phyloP scores from a whole-genome alignment of 148 eudicot species.

The Camellia sinensis region DNA sequence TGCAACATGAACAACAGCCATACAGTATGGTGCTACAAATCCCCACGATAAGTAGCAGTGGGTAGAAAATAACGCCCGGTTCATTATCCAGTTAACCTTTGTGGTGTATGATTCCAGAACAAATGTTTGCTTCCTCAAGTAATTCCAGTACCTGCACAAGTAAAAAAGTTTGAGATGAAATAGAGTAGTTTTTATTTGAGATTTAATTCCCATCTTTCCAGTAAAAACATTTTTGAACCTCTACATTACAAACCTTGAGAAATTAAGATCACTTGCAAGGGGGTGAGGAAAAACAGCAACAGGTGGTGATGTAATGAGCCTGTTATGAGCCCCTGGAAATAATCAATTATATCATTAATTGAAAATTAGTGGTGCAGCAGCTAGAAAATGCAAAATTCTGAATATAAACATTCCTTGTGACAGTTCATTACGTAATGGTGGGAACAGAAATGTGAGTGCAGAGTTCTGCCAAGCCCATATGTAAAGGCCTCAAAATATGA shows the following conservation, averaged over 20 bases:
- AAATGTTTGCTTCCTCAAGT: constrained; percentile 97
- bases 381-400: neutral
- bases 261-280: constrained; percentile 88
- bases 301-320: constrained; percentile 88
- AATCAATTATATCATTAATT: constrained; percentile 17
- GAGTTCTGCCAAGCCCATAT: constrained; percentile 3
- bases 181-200: neutral
- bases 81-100: constrained; percentile 83
- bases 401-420: neutral
- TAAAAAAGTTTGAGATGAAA: constrained; percentile 3
- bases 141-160: constrained; percentile 87
- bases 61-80: constrained; percentile 77
- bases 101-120: constrained; percentile 90
- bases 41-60: constrained; percentile 99
- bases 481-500: neutral
- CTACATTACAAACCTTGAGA: constrained; percentile 59
- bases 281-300: constrained; percentile 99
- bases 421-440: neutral
- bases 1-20: constrained; percentile 78
- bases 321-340: constrained; percentile 80
- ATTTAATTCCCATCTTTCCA: neutral
- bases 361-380: neutral
- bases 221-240: neutral
- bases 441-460: neutral
- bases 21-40: constrained; percentile 80